Evolutionary conservation across 1,139 yeast genomes (phyloP).

Genomic region (Debaryomycetaceae sp.): DNA sequence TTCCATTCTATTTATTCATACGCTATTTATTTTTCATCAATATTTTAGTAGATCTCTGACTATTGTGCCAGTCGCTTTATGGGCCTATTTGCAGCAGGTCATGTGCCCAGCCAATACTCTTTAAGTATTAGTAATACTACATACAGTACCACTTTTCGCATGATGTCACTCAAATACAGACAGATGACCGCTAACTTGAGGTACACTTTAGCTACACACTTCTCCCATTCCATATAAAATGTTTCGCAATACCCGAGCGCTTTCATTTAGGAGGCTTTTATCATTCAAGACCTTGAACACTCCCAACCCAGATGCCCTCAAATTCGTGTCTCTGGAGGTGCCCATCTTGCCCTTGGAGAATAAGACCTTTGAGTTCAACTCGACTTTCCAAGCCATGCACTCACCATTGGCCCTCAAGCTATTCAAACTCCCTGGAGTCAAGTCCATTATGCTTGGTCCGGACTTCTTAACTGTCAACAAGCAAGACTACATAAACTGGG

Average conservation of each 20-base stretch:
- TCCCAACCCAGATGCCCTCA: conserved; percentile 89
- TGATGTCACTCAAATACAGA: too few relatives aligned
- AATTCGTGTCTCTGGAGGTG: conserved; percentile 54
- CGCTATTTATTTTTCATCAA: too few relatives aligned
- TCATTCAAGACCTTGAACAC: conserved; percentile 53
- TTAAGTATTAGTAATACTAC: conserved; percentile 3
- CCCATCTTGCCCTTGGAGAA: conserved; percentile 61
- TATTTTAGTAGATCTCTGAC: too few relatives aligned
- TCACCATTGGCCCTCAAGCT: conserved; percentile 81
- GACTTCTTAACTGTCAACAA: conserved; percentile 46
- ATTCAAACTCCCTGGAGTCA: conserved; percentile 81
- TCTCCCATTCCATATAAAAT: neutral
- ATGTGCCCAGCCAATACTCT: conserved; percentile 2
- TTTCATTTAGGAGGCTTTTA: conserved; percentile 18
- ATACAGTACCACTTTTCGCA: conserved; percentile 7
- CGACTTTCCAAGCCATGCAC: conserved; percentile 64
- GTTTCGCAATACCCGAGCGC: conserved; percentile 5
- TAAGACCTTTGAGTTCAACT: conserved; percentile 59
- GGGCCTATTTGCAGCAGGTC: conserved; percentile 2
- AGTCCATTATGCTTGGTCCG: conserved; percentile 82
- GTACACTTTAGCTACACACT: too few relatives aligned
- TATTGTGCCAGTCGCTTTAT: too few relatives aligned
- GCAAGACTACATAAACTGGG: conserved; percentile 46
- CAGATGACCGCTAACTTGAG: too few relatives aligned
- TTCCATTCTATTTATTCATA: too few relatives aligned